phyloP scores from a whole-genome alignment of 202 grass and related monocot genomes.

The Panicum virgatum region DNA sequence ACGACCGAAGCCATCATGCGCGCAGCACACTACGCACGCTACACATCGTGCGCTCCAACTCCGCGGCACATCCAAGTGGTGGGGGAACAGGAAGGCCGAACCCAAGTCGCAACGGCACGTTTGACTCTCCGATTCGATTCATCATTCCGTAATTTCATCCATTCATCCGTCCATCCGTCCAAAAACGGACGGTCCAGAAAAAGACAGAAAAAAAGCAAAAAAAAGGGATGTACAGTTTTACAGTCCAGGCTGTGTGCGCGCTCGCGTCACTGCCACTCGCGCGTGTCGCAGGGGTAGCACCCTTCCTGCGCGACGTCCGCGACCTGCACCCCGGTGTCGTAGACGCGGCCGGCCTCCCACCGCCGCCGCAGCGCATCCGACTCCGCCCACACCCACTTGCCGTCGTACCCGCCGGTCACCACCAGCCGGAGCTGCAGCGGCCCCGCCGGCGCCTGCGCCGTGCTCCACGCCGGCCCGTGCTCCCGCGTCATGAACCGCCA shows the following conservation, averaged over 20 bases:
- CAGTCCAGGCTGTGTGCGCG: background rate
- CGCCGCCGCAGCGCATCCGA: constrained; percentile 59
- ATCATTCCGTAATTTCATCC: background rate
- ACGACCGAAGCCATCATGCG: background rate
- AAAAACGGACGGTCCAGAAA: background rate
- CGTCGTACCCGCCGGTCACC: constrained; percentile 84
- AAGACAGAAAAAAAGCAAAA: background rate
- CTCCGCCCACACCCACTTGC: constrained; percentile 91
- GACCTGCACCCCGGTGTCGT: constrained; percentile 77
- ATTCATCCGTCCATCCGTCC: background rate
- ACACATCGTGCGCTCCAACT: constrained; percentile 15
- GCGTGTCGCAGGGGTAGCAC: constrained; percentile 55
- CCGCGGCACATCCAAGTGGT: background rate
- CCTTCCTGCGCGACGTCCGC: constrained; percentile 82
- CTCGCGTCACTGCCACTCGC: constrained; percentile 52
- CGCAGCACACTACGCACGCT: background rate
- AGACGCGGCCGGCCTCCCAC: constrained; percentile 57
- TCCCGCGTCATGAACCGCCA: constrained; percentile 81
- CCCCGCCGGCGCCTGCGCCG: constrained; percentile 52
- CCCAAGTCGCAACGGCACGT: constrained; percentile 26
- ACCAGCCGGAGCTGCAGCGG: constrained; percentile 82
- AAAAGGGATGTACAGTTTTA: constrained; percentile 22
- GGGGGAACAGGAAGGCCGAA: background rate
- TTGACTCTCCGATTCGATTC: background rate
- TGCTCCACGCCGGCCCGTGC: constrained; percentile 85